phyloP scores from a whole-genome alignment of 2,329 filamentous ascomycete genomes.

The Colletotrichum endophyticum region DNA sequence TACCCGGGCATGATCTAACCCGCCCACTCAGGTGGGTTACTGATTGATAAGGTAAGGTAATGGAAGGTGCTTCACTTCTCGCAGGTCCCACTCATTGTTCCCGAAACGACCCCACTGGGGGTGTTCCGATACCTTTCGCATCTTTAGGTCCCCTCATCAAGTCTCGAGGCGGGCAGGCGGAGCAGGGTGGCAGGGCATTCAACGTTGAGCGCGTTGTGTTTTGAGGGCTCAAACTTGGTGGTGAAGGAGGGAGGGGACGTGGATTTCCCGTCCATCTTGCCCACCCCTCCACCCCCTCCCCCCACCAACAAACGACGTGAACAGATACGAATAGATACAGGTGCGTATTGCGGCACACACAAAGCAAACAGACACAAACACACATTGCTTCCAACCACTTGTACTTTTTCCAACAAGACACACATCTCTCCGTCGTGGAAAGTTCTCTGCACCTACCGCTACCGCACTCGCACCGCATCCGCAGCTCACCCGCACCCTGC shows the following conservation, averaged over 20 bases:
- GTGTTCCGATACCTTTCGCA: not conserved
- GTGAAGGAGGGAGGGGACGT: too few species aligned
- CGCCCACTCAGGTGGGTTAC: not conserved
- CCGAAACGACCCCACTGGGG: not conserved
- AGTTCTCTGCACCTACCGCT: not conserved
- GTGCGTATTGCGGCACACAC: too few species aligned
- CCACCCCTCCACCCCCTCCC: too few species aligned
- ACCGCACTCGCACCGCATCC: not conserved
- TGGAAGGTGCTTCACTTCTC: not conserved
- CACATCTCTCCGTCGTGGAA: not conserved
- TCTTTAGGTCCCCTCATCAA: not conserved
- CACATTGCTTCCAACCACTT: not conserved
- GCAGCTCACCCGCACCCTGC: not conserved
- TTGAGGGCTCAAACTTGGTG: not conserved
- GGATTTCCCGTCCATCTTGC: too few species aligned
- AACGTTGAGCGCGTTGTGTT: not conserved
- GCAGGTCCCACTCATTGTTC: not conserved
- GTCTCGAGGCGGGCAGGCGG: too few species aligned
- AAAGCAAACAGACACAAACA: not conserved
- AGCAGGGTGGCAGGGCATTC: not conserved
- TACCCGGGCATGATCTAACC: not conserved
- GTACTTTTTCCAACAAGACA: not conserved
- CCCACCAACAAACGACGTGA: not conserved
- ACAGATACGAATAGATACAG: too few species aligned
- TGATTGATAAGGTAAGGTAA: conserved; percentile 7